Base-by-base conservation (phyloP, 2,329 filamentous ascomycete genomes). In the Teratosphaeria viscida region DNA sequence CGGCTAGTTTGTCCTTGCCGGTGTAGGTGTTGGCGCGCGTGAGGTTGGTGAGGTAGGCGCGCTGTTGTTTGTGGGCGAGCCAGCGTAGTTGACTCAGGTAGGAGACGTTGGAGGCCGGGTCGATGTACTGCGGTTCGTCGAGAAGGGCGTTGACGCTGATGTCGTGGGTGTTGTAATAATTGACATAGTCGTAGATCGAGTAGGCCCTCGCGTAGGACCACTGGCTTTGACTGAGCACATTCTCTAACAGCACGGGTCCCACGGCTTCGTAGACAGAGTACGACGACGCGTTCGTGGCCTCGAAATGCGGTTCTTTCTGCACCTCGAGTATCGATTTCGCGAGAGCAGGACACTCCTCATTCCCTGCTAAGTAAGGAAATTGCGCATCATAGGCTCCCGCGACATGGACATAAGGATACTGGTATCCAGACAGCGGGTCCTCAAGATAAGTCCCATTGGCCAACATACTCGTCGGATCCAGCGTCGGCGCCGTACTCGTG, bases 161-260 rank as follows among this genome's bases (percentile, higher is more conserved):
- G 64, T 85, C 82, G 70, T 85, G 82, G 19, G 73, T 65, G 56
- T 76, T 76, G 47, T 78, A 74, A 67, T 85, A 85, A 35, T 78
- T 75, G 53, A 85, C 70, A 64, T 80, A 84, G 61, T 85, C 81
- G 58, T 77, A 81, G 61, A 85, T 80, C 12, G 74, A 66, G 61
- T 78, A 76, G 2, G 82, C 82, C 59, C 83, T 80, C 10, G 68
- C 69, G 66, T 82, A 84, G 58, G 76, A 75, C 61, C 66, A 68
- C 2, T 68, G 65, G 49, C 67, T 62, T 11, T 70, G 65, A 23
- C 26, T 29, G 8, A 81, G 71, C 34, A 77, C 67, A 0, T 73
- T 76, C 2, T 73, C 68, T 23, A 84, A 72, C 55, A 77, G 73
- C 10, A 74, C 68, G 26, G 68, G 60, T 58, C 78, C 75, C 26